These are phyloP conservation scores for Pichia insulana DNA, from an alignment of 805 yeast genomes.

Conservation along the genomic window DNA sequence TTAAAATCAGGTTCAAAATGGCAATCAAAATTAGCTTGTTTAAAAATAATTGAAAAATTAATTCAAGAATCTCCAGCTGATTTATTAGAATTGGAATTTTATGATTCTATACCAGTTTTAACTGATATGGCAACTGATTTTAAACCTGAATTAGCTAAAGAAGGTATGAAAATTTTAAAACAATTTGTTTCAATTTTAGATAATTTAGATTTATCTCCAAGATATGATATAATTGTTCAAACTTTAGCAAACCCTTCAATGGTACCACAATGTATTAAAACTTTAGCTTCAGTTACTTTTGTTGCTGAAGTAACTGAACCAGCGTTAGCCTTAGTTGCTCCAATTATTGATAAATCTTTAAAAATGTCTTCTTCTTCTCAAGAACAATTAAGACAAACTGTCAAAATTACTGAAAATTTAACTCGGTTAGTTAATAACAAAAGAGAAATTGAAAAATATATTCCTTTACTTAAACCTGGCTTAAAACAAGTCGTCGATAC, in stretches of 20 bases:
- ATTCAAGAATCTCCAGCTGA: slow-evolving; percentile 78
- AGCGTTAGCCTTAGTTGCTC: slow-evolving; percentile 81
- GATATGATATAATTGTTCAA: slow-evolving; percentile 74
- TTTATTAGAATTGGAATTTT: slow-evolving; percentile 72
- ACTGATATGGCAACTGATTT: slow-evolving; percentile 90
- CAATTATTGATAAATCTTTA: slow-evolving; percentile 83
- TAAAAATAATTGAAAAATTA: slow-evolving; percentile 63
- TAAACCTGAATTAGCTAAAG: slow-evolving; percentile 90
- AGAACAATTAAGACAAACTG: slow-evolving; percentile 94
- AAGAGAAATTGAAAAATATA: slow-evolving; percentile 78
- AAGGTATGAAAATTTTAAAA: slow-evolving; percentile 63
- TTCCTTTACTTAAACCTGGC: slow-evolving; percentile 87
- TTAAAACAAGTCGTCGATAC: slow-evolving; percentile 78
- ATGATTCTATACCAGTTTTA: slow-evolving; percentile 70
- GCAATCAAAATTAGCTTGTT: slow-evolving; percentile 81
- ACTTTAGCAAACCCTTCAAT: slow-evolving; percentile 86
- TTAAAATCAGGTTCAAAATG: slow-evolving; percentile 82
- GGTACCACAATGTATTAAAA: slow-evolving; percentile 82
- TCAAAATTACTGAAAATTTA: slow-evolving; percentile 89
- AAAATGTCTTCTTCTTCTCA: slow-evolving; percentile 84
- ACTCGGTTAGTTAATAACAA: slow-evolving; percentile 92
- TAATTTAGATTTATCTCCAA: slow-evolving; percentile 83
- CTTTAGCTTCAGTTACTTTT: slow-evolving; percentile 87
- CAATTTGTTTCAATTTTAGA: slow-evolving; percentile 76
- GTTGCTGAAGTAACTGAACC: slow-evolving; percentile 99